phyloP scores from a whole-genome alignment of 805 yeast genomes.

The Lachancea lanzarotensis region DNA sequence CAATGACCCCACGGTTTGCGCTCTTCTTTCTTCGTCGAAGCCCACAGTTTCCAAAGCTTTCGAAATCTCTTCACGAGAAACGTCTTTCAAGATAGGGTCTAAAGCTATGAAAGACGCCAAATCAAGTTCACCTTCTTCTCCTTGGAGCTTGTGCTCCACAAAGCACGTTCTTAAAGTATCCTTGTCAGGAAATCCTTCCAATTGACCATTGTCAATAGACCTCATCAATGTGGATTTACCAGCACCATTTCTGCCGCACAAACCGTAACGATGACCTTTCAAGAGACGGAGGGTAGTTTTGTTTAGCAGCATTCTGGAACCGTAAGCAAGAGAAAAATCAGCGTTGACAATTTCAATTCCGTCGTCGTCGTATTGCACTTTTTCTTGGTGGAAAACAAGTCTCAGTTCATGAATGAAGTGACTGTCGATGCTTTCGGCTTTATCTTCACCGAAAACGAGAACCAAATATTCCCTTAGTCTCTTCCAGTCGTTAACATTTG shows the following conservation, averaged over 20 bases:
- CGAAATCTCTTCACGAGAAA: constrained; percentile 65
- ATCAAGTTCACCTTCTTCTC: constrained; percentile 87
- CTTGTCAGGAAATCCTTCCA: constrained; percentile 94
- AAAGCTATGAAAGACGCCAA: constrained; percentile 80
- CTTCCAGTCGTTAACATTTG: constrained; percentile 70
- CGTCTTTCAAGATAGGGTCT: constrained; percentile 70
- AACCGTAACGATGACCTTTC: constrained; percentile 95
- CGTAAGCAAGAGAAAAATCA: constrained; percentile 92
- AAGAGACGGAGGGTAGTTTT: constrained; percentile 81
- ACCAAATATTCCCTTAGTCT: constrained; percentile 50
- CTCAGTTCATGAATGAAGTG: constrained; percentile 45
- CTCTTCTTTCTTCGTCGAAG: constrained; percentile 82
- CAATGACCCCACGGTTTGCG: constrained; percentile 85
- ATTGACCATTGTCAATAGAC: constrained; percentile 91
- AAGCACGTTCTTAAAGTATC: constrained; percentile 85
- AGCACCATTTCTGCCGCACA: constrained; percentile 98
- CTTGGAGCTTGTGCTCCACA: constrained; percentile 95
- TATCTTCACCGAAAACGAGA: constrained; percentile 33
- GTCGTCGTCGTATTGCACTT: constrained; percentile 54
- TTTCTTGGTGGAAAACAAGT: constrained; percentile 43
- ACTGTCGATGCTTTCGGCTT: constrained; percentile 33
- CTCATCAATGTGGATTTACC: constrained; percentile 98
- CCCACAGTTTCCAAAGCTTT: constrained; percentile 79
- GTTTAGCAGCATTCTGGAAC: constrained; percentile 93
- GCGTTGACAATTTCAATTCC: constrained; percentile 91